These are phyloP conservation scores for Pleurotus cornucopiae DNA, from an alignment of 768 basidiomycete genomes.

Conservation along the genomic window DNA sequence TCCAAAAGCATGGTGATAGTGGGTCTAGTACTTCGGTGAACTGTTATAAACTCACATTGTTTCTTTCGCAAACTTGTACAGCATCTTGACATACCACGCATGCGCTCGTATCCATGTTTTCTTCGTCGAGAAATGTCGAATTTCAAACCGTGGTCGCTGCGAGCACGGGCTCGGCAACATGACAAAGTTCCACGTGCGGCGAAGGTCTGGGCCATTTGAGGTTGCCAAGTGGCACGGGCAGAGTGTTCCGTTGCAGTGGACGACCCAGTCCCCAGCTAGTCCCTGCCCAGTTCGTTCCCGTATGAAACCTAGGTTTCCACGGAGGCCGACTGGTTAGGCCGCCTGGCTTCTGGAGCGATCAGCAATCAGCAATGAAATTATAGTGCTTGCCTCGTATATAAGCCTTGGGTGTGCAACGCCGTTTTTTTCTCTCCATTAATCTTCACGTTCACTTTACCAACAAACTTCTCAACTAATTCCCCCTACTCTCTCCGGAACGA, in stretches of 20 bases:
- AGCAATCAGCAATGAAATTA: neutral
- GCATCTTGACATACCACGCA: too few species aligned
- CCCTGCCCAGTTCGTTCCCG: slow-evolving; percentile 6
- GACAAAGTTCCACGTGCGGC: too few species aligned
- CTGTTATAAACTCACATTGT: too few species aligned
- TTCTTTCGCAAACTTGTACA: too few species aligned
- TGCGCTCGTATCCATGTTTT: too few species aligned
- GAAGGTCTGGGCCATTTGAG: neutral
- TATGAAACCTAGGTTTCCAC: neutral
- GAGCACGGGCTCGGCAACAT: too few species aligned
- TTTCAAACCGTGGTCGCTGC: too few species aligned
- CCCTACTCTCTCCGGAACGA: neutral
- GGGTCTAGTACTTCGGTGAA: too few species aligned
- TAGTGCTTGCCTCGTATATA: neutral
- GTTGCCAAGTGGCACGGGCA: neutral
- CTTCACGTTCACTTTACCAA: neutral
- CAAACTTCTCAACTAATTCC: neutral
- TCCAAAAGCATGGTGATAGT: too few species aligned
- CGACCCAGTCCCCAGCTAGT: neutral
- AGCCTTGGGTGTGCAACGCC: neutral
- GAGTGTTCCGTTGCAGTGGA: neutral
- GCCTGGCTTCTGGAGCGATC: slow-evolving; percentile 3
- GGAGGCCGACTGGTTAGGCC: neutral
- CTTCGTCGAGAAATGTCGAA: too few species aligned
- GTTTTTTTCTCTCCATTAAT: neutral